These are phyloP conservation scores for Ganoderma resinaceum DNA, from an alignment of 1,284 basidiomycete species.

Conservation along the genomic window DNA sequence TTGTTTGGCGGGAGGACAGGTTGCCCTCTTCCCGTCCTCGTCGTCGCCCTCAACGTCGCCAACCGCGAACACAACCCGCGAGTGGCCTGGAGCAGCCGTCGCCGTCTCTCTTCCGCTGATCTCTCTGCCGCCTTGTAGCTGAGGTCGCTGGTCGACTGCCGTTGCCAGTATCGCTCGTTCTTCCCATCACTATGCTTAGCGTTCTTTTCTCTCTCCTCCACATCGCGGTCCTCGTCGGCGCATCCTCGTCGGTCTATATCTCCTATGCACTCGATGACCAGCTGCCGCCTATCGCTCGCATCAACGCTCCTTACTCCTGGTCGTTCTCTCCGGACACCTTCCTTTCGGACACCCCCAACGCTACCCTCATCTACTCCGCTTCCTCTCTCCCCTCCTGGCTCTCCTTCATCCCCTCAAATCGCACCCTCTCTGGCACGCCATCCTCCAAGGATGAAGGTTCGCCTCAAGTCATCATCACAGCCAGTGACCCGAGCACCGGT, in stretches of 20 bases:
- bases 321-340: conserved; percentile 68
- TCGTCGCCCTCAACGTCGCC: conserved; percentile 1
- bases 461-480: conserved; percentile 61
- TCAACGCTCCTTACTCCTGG: conserved; percentile 68
- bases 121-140: conserved; percentile 12
- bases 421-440: conserved; percentile 67
- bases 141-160: conserved; percentile 61
- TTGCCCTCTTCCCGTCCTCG: not conserved
- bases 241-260: conserved; percentile 52
- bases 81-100: conserved; percentile 6
- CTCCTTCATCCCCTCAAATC: conserved; percentile 59
- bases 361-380: conserved; percentile 51
- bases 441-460: conserved; percentile 60
- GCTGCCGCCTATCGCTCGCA: conserved; percentile 67
- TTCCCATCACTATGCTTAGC: conserved; percentile 68
- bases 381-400: conserved; percentile 69
- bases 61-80: not conserved
- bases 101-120: not conserved
- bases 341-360: conserved; percentile 48
- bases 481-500: conserved; percentile 54
- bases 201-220: conserved; percentile 56
- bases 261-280: conserved; percentile 62
- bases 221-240: conserved; percentile 42
- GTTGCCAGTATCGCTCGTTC: conserved; percentile 50
- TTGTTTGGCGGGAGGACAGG: not conserved